A percentile compares a stretch with the other conserved stretches of the same genome.
Evolutionary conservation across 441 rosid genomes (phyloP).

Genomic region (Eruca vesicaria): DNA sequence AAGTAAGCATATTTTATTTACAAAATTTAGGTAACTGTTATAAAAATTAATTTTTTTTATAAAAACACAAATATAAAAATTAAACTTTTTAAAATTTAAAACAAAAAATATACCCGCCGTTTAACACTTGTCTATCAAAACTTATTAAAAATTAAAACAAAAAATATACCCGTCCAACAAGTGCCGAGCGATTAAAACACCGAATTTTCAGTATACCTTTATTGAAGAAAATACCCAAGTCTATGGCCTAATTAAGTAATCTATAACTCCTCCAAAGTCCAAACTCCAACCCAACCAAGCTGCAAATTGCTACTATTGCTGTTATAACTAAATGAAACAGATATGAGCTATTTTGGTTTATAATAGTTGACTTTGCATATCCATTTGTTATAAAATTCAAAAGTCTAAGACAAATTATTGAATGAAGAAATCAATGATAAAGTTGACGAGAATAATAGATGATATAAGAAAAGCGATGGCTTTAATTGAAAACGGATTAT

Average conservation of each 20-base stretch:
- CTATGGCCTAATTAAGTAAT: not conserved
- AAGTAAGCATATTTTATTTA: no score
- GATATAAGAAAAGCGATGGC: constrained; percentile 1
- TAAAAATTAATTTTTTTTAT: no score
- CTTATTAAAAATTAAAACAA: not conserved
- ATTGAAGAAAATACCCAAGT: not conserved
- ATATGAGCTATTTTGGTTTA: not conserved
- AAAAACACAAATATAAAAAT: no score
- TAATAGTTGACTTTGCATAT: constrained; percentile 13
- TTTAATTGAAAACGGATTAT: constrained; percentile 23
- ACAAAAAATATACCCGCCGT: no score
- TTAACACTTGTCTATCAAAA: no score
- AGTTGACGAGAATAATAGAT: constrained; percentile 9
- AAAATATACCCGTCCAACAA: no score
- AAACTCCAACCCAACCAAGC: not conserved
- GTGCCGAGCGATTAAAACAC: not conserved
- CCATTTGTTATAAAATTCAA: constrained; percentile 1
- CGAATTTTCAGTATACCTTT: not conserved
- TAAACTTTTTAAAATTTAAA: no score
- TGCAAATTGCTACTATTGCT: not conserved
- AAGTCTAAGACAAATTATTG: constrained; percentile 23
- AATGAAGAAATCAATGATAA: constrained; percentile 4
- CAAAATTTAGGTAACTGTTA: no score
- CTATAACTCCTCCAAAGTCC: not conserved
- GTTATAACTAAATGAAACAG: not conserved